Base-by-base conservation (phyloP, 306 rosid species). In the Citrullus colocynthis region DNA sequence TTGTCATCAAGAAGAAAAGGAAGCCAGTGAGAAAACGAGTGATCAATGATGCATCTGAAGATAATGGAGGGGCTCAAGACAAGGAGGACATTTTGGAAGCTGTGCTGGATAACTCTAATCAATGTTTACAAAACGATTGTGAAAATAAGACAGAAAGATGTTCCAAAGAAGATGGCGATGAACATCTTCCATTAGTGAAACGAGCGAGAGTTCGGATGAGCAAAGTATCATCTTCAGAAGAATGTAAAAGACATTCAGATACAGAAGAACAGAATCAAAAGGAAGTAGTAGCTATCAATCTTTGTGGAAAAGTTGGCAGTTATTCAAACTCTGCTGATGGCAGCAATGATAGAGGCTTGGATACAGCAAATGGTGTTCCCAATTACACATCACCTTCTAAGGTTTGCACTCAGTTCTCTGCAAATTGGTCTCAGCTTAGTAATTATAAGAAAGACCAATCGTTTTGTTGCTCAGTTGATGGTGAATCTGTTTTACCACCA, bases 161-260 rank as follows among this genome's bases (percentile, higher is more conserved):
- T 79, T 85, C 84, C 79, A 93, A 89, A 82, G 96, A 90, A 81
- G 91, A 89, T 81, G 98, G 98, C 73, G 98, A 94, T 72, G 93
- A 89, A 83, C 98, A 94, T 83, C 82, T 94, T 80, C 98, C 98
- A 21, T 85, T 94, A 79, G 89, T 94, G 81, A 94, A 94, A 83
- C 96, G 97, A 80, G 93, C 93, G 1, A 90, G 97, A 85, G 98
- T 94, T 78, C 90, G 98, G 49, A 92, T 94, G 98, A 88, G 94
- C 36, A 83, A 92, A 84, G 80, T 84, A 75, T 88, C 89, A 21
- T 86, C 88, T 82, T 58, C 82, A 7, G 91, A 82, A 81, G 93
- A 90, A 59, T 81, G 76, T 51, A 84, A 82, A 78, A 85, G 80
- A 85, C 73, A 37, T 78, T 30, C 65, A 18, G 85, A 78, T 72